phyloP scores from a whole-genome alignment of 345 rosid genomes.

The Xanthoceras sorbifolium region DNA sequence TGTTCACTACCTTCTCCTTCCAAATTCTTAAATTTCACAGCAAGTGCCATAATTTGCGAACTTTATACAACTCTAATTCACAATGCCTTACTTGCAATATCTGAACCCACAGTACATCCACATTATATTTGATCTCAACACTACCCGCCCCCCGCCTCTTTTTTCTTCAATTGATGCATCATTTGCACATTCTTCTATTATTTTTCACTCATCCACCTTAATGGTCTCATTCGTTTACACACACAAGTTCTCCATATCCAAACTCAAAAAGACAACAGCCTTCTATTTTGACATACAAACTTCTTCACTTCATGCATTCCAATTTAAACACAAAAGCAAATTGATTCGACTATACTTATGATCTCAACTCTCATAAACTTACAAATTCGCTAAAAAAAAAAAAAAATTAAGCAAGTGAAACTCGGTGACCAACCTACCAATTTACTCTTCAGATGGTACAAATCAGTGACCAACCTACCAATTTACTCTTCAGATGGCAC shows the following conservation, averaged over 20 bases:
- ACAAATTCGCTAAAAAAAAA: too few relatives aligned
- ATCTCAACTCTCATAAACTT: too few relatives aligned
- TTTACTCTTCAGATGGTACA: too few relatives aligned
- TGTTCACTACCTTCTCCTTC: neutral
- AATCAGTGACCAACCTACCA: neutral
- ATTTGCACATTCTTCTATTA: too few relatives aligned
- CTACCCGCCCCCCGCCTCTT: neutral
- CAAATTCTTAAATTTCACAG: neutral
- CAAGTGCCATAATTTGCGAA: neutral
- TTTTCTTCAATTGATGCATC: conserved; percentile 1
- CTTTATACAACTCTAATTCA: neutral
- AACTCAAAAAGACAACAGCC: too few relatives aligned
- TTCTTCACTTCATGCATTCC: too few relatives aligned
- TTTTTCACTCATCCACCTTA: neutral
- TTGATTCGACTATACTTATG: too few relatives aligned
- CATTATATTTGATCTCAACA: neutral
- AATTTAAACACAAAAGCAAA: too few relatives aligned
- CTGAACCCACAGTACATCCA: neutral
- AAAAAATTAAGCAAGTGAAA: too few relatives aligned
- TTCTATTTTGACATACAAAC: too few relatives aligned
- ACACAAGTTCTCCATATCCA: too few relatives aligned
- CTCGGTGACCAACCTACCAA: neutral
- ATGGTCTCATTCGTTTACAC: neutral
- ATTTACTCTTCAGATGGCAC: neutral
- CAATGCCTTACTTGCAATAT: neutral